phyloP scores from a whole-genome alignment of 441 rosid genomes.

The Syzygium syzygioides region DNA sequence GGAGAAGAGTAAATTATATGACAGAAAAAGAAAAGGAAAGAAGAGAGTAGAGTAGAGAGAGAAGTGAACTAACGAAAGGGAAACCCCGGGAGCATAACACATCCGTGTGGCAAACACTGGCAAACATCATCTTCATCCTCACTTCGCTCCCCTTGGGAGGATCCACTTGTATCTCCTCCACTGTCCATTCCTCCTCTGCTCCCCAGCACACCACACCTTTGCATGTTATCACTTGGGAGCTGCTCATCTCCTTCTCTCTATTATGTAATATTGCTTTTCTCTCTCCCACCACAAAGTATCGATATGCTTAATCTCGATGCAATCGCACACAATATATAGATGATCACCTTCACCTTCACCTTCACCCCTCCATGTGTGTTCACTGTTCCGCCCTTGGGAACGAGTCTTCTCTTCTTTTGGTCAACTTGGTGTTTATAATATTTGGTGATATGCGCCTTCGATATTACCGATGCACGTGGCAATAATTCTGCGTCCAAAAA shows the following conservation, averaged over 20 bases:
- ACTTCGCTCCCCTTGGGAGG: conserved; percentile 39
- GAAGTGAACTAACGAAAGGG: conserved; percentile 11
- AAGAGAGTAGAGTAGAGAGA: not conserved
- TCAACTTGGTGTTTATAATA: not conserved
- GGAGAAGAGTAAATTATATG: not conserved
- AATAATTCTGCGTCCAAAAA: no score
- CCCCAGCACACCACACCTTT: conserved; percentile 38
- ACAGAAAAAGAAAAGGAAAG: not conserved
- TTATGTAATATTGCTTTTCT: not conserved
- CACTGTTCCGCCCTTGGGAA: not conserved
- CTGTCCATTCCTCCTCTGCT: conserved; percentile 21
- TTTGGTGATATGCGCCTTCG: not conserved
- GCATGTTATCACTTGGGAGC: conserved; percentile 17
- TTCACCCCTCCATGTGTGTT: not conserved
- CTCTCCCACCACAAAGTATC: not conserved
- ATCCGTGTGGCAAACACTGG: conserved; percentile 48
- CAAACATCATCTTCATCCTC: conserved; percentile 35
- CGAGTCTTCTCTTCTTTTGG: not conserved
- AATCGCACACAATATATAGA: not conserved
- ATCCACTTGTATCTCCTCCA: conserved; percentile 47
- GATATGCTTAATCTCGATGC: not conserved
- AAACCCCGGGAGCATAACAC: conserved; percentile 8
- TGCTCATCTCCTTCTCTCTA: not conserved
- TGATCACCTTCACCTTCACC: not conserved
- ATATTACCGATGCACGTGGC: not conserved